phyloP scores from a whole-genome alignment of 2,329 filamentous ascomycete genomes.

The Aspergillus hiratsukae region DNA sequence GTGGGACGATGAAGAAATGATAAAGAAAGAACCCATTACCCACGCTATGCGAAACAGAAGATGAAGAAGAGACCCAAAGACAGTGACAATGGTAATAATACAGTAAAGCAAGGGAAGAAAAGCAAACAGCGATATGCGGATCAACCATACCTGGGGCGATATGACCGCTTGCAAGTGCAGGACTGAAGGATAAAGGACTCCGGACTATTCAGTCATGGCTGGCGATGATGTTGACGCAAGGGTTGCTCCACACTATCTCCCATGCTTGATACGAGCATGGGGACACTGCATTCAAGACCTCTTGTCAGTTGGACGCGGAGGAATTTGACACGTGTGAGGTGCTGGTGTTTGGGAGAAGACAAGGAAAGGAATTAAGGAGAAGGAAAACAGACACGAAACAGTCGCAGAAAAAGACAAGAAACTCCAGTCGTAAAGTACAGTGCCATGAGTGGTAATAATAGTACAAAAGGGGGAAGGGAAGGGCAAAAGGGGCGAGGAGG shows the following conservation, averaged over 20 bases:
- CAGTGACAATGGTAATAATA: slow-evolving; percentile 7
- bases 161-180: neutral
- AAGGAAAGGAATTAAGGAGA: slow-evolving; percentile 4
- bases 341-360: neutral
- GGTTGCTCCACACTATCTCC: neutral
- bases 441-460: neutral
- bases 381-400: slow-evolving; percentile 2
- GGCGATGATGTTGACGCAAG: neutral
- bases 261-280: neutral
- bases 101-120: slow-evolving; percentile 2
- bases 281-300: neutral
- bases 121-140: neutral
- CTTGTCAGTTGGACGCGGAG: slow-evolving; percentile 1
- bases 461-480: neutral
- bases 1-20: slow-evolving; percentile 2
- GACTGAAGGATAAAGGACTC: neutral
- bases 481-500: neutral
- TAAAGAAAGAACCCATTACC: slow-evolving; percentile 14
- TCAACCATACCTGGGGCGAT: neutral
- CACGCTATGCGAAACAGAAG: slow-evolving; percentile 30
- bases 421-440: neutral
- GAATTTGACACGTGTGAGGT: slow-evolving; percentile 15
- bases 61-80: slow-evolving; percentile 4
- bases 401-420: neutral
- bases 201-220: neutral